phyloP scores from a whole-genome alignment of 1,284 basidiomycete species.

The Ceratobasidium sp. region DNA sequence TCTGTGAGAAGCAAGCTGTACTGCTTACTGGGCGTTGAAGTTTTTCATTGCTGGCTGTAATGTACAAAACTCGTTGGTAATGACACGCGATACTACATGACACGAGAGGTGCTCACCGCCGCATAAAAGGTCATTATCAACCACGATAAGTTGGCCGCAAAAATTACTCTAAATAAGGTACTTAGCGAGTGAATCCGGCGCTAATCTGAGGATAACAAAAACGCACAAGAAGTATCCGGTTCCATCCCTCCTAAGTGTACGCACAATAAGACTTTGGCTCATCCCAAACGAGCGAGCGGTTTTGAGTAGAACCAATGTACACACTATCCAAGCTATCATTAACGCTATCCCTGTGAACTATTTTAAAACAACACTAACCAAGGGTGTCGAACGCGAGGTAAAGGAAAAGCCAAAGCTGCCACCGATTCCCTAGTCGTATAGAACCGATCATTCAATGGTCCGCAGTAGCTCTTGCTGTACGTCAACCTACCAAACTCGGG shows the following conservation, averaged over 20 bases:
- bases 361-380: not conserved
- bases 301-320: not conserved
- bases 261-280: conserved; percentile 9
- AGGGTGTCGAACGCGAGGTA: conserved; percentile 9
- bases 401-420: conserved; percentile 26
- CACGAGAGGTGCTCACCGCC: not conserved
- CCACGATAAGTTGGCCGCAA: conserved; percentile 25
- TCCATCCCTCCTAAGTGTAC: conserved; percentile 9
- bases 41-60: conserved; percentile 25
- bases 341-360: not conserved
- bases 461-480: too few species aligned
- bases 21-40: conserved; percentile 24
- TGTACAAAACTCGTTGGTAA: not conserved
- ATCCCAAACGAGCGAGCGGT: conserved; percentile 14
- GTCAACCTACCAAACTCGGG: not conserved
- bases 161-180: conserved; percentile 7
- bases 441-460: not conserved
- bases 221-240: conserved; percentile 8
- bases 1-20: too few species aligned
- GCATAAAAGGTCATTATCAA: conserved; percentile 20
- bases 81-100: not conserved
- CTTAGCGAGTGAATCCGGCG: not conserved
- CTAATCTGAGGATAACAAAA: not conserved
- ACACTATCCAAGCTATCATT: not conserved
- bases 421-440: not conserved